Evolutionary conservation across 345 rosid genomes (phyloP).

Genomic region (Pseudoturritis turrita): DNA sequence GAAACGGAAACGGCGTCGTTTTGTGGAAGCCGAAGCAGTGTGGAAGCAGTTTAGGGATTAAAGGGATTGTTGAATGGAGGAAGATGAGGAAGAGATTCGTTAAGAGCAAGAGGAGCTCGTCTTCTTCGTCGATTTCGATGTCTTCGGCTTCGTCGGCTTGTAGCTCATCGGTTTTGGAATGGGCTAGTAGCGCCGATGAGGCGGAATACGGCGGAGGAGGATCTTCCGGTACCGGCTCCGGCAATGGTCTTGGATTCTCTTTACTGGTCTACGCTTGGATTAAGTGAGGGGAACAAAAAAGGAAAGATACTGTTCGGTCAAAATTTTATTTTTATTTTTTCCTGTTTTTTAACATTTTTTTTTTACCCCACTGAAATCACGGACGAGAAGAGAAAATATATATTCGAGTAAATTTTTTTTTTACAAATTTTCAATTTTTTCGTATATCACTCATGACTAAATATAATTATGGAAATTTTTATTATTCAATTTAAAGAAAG

Average conservation of each 20-base stretch:
- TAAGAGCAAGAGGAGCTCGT: slow-evolving; percentile 62
- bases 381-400: slow-evolving; percentile 6
- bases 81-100: slow-evolving; percentile 75
- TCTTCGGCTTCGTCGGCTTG: slow-evolving; percentile 82
- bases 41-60: slow-evolving; percentile 43
- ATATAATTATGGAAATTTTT: neutral
- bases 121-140: slow-evolving; percentile 74
- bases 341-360: neutral
- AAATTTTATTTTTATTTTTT: neutral
- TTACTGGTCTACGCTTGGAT: slow-evolving; percentile 86
- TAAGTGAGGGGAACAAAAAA: slow-evolving; percentile 40
- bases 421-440: neutral
- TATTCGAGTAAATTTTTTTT: slow-evolving; percentile 16
- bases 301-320: slow-evolving; percentile 16
- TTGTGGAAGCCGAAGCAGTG: slow-evolving; percentile 41
- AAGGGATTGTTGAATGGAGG: slow-evolving; percentile 57
- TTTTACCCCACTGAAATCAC: neutral
- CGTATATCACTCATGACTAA: neutral
- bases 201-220: slow-evolving; percentile 31
- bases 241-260: slow-evolving; percentile 64
- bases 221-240: slow-evolving; percentile 52
- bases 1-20: slow-evolving; percentile 23
- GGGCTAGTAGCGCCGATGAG: slow-evolving; percentile 63
- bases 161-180: slow-evolving; percentile 85
- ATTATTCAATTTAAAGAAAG: neutral